A percentile compares a stretch with the other conserved stretches of the same genome.
Conservation (phyloP, 225 moss, liverwort and hornwort genomes). For the Rhytidiadelphus loreus region DNA sequence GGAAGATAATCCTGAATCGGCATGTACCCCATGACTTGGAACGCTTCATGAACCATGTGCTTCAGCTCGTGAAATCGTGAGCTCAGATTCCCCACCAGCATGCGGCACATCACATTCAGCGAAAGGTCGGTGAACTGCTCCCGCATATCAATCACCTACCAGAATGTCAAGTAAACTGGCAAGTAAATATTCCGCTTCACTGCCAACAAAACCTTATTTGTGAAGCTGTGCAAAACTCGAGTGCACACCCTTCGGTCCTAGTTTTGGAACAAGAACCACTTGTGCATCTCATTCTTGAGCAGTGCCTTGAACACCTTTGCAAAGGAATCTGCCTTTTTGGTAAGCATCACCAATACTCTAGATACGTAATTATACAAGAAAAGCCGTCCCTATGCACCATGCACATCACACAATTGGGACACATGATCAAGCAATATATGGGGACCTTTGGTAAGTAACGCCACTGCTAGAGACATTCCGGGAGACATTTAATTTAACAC, state of each 20-base stretch:
- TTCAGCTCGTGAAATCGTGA: not conserved
- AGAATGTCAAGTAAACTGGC: not conserved
- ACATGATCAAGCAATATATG: not conserved
- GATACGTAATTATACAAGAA: not conserved
- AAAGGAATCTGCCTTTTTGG: too few species aligned
- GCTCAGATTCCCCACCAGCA: conserved; percentile 2
- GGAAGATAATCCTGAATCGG: conserved; percentile 15
- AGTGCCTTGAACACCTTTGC: too few species aligned
- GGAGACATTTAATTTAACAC: not conserved
- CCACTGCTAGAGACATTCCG: not conserved
- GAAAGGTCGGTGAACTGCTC: conserved; percentile 4
- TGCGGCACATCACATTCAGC: conserved; percentile 20
- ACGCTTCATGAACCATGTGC: not conserved
- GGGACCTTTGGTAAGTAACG: not conserved
- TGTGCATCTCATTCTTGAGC: not conserved
- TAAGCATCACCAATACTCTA: not conserved
- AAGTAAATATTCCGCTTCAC: not conserved
- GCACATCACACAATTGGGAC: not conserved
- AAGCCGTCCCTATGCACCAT: not conserved
- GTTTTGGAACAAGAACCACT: too few species aligned
- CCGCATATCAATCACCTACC: not conserved
- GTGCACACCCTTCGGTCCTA: not conserved
- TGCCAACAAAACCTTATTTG: too few species aligned
- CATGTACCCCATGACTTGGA: conserved; percentile 2
- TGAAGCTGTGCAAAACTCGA: not conserved